A percentile compares a stretch with the other conserved stretches of the same genome.
phyloP scores from a whole-genome alignment of 768 basidiomycete genomes.

The Termitomyces sp. region DNA sequence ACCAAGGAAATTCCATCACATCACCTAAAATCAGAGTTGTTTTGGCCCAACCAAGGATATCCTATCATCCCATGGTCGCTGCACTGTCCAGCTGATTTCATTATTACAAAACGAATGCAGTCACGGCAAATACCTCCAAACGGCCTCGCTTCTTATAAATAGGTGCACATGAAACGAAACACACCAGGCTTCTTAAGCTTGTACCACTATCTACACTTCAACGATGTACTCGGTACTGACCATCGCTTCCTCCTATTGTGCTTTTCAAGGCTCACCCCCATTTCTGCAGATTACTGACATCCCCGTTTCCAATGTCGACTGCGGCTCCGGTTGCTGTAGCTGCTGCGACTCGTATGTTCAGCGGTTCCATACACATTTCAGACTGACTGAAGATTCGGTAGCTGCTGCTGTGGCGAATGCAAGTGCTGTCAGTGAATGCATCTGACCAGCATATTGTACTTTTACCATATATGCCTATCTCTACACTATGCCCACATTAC shows the following conservation, averaged over 20 bases:
- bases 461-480: neutral
- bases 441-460: no score
- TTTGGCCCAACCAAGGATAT: no score
- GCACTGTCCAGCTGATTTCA: neutral
- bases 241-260: neutral
- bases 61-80: no score
- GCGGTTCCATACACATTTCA: neutral
- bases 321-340: slow-evolving; percentile 10
- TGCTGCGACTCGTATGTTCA: slow-evolving; percentile 12
- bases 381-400: neutral
- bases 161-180: neutral
- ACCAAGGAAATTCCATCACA: no score
- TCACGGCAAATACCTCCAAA: slow-evolving; percentile 1
- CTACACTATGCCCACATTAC: neutral
- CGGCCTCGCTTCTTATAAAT: neutral
- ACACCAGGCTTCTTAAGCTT: neutral
- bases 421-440: slow-evolving; percentile 11
- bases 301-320: slow-evolving; percentile 7
- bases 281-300: slow-evolving; percentile 1
- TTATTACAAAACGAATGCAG: neutral
- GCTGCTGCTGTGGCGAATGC: slow-evolving; percentile 17
- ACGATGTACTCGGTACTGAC: slow-evolving; percentile 11
- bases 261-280: neutral
- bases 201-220: neutral
- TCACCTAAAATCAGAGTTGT: no score